phyloP scores from a whole-genome alignment of 441 rosid genomes.

The Capsella rubella region DNA sequence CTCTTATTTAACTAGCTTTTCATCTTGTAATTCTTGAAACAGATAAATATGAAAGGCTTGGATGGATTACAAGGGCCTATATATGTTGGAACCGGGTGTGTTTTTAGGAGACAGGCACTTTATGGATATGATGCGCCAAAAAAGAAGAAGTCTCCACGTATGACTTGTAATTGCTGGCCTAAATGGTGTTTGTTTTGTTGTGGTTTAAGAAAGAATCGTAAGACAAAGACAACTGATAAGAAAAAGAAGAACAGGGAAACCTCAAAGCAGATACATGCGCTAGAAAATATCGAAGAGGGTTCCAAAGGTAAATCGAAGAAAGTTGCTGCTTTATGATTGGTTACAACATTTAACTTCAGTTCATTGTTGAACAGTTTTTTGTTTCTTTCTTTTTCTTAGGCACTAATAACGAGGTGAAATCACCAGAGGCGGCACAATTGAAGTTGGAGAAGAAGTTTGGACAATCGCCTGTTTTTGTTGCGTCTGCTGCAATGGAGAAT shows the following conservation, averaged over 20 bases:
- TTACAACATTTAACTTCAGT: constrained; percentile 7
- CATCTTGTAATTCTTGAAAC: constrained; percentile 38
- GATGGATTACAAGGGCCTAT: constrained; percentile 90
- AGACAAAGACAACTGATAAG: constrained; percentile 52
- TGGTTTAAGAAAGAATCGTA: constrained; percentile 61
- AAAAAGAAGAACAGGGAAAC: constrained; percentile 62
- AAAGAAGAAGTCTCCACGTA: constrained; percentile 68
- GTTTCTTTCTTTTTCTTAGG: constrained; percentile 42
- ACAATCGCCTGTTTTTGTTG: constrained; percentile 80
- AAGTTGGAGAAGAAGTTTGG: constrained; percentile 84
- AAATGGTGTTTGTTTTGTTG: constrained; percentile 70
- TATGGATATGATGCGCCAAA: constrained; percentile 77
- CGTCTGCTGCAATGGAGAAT: constrained; percentile 62
- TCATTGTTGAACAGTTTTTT: constrained; percentile 5
- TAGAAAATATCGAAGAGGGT: constrained; percentile 73
- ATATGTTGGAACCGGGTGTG: constrained; percentile 87
- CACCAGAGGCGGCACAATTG: constrained; percentile 52
- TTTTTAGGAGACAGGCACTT: constrained; percentile 80
- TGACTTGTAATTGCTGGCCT: constrained; percentile 90
- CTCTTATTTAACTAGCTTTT: not conserved
- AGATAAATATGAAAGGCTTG: constrained; percentile 88
- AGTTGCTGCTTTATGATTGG: not conserved
- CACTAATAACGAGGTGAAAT: constrained; percentile 46
- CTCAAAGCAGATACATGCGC: constrained; percentile 76
- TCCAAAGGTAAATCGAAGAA: constrained; percentile 51